Conservation (phyloP, 768 basidiomycete species). For the Mycena belliarum region DNA sequence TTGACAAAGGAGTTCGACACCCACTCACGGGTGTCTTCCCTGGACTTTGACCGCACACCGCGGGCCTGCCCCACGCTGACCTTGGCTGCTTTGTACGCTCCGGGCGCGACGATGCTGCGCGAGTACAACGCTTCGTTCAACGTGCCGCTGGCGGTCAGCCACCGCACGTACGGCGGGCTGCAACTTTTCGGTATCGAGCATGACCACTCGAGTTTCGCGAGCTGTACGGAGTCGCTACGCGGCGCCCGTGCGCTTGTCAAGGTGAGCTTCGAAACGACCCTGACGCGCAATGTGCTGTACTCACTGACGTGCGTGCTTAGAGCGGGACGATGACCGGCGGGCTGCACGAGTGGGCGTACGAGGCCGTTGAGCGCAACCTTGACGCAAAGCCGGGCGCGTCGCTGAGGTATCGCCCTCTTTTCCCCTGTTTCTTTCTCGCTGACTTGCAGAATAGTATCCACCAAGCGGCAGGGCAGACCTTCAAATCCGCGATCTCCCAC, state of each 20-base stretch:
- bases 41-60: too few relatives aligned
- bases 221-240: constrained; percentile 63
- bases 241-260: constrained; percentile 70
- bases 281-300: constrained; percentile 20
- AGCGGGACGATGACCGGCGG: constrained; percentile 40
- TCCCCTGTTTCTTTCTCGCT: background rate
- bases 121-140: constrained; percentile 66
- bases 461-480: constrained; percentile 73
- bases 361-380: constrained; percentile 77
- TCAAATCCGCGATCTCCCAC: constrained; percentile 86
- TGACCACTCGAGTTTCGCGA: constrained; percentile 79
- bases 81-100: too few relatives aligned
- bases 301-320: constrained; percentile 31
- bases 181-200: constrained; percentile 73
- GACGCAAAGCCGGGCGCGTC: constrained; percentile 76
- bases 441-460: constrained; percentile 61
- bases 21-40: too few relatives aligned
- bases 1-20: too few relatives aligned
- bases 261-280: constrained; percentile 61
- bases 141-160: constrained; percentile 58
- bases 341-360: constrained; percentile 82
- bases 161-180: constrained; percentile 71
- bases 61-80: too few relatives aligned
- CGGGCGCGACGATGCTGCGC: too few relatives aligned
- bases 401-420: constrained; percentile 59